phyloP scores from a whole-genome alignment of 1,284 basidiomycete genomes.

The Ustilago xerochloae region DNA sequence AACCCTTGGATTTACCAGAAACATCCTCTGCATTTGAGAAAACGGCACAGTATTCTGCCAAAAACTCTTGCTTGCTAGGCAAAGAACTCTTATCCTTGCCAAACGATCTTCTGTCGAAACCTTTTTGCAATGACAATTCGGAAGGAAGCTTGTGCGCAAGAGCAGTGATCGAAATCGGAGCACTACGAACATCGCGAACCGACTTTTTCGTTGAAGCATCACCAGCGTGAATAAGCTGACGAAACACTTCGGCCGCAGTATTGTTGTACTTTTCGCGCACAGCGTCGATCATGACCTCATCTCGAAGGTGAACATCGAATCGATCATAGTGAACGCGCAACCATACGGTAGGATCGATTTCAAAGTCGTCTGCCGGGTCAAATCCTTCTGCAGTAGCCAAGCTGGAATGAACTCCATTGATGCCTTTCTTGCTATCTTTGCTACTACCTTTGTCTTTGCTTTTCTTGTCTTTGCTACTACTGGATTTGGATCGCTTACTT shows the following conservation, averaged over 20 bases:
- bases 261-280: constrained; percentile 61
- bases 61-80: constrained; percentile 52
- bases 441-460: constrained; percentile 26
- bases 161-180: constrained; percentile 60
- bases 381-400: constrained; percentile 27
- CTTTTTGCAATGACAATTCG: constrained; percentile 70
- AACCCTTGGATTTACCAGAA: constrained; percentile 75
- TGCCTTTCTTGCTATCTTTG: constrained; percentile 25
- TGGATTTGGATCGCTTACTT: constrained; percentile 35
- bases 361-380: constrained; percentile 44
- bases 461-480: constrained; percentile 40
- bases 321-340: constrained; percentile 88
- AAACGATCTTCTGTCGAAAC: constrained; percentile 66
- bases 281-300: constrained; percentile 71
- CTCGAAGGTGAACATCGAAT: constrained; percentile 88
- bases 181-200: constrained; percentile 38
- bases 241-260: constrained; percentile 60
- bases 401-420: constrained; percentile 25
- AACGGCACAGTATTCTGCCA: constrained; percentile 77
- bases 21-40: constrained; percentile 83
- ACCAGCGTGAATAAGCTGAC: constrained; percentile 52
- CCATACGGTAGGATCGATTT: constrained; percentile 72
- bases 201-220: constrained; percentile 72
- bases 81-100: constrained; percentile 34
- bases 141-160: constrained; percentile 69